Percentiles rank a stretch among this genome's conserved stretches.
These are phyloP conservation scores for Pistacia atlantica DNA, from an alignment of 345 rosid genomes.

Conservation along the genomic window DNA sequence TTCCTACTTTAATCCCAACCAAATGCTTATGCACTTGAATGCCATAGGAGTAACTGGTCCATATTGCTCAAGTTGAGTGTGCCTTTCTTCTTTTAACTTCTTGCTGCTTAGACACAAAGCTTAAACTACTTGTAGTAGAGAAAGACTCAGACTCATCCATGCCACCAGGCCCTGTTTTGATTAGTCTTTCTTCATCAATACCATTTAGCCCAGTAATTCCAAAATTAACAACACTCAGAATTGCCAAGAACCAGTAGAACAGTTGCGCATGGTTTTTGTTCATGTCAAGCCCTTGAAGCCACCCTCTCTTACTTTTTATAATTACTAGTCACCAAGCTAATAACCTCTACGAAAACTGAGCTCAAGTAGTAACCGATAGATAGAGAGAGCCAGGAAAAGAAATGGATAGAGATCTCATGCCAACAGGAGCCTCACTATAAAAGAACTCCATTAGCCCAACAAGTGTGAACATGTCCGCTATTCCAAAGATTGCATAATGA, in stretches of 20 bases:
- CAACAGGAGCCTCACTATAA: conserved; percentile 32
- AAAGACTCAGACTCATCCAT: not conserved
- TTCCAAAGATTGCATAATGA: conserved; percentile 38
- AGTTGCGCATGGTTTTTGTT: conserved; percentile 32
- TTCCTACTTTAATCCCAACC: no score
- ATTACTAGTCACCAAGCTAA: conserved; percentile 19
- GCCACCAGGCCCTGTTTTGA: not conserved
- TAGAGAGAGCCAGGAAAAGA: conserved; percentile 37
- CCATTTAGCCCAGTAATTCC: conserved; percentile 34
- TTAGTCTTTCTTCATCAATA: conserved; percentile 26
- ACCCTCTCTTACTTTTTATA: conserved; percentile 13
- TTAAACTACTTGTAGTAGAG: not conserved
- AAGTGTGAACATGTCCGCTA: conserved; percentile 42
- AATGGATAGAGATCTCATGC: conserved; percentile 41
- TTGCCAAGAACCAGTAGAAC: conserved; percentile 40
- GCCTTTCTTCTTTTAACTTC: not conserved
- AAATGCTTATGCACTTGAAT: no score
- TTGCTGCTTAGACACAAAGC: conserved; percentile 15
- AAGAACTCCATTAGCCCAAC: conserved; percentile 45
- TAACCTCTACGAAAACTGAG: conserved; percentile 26
- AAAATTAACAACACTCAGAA: conserved; percentile 32
- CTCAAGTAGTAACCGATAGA: conserved; percentile 39
- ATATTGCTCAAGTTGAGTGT: no score
- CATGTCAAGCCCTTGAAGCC: conserved; percentile 35
- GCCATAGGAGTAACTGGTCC: no score